Evolutionary conservation across 2,329 filamentous ascomycete species (phyloP), one percentile per base, ranked within the genome.

Genomic region (Aurifilum marmelostoma): DNA sequence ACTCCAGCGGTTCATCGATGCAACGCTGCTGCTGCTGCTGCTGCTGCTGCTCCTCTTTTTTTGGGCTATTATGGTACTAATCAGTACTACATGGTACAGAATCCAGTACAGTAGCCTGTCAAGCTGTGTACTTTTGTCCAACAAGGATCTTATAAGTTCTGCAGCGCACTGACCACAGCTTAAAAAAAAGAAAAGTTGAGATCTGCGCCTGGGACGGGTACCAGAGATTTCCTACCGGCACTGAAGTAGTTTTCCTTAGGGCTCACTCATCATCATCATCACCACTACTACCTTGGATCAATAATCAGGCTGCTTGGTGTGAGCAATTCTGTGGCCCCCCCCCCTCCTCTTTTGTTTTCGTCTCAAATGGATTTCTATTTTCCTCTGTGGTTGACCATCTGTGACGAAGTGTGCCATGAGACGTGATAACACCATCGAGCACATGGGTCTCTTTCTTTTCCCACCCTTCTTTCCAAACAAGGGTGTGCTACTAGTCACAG

Each of bases 101-200:
- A n/a, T n/a, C n/a, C n/a, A n/a, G n/a, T n/a, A n/a, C n/a, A n/a
- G n/a, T 34, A 4, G 34, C 8, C 34, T 8, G 34, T 34, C 34
- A 34, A 34, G 50, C 62, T n/a, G n/a, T 64, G 50, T 32, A 24
- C 29, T 56, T 54, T 47, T 29, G 32, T 41, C 12, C 24, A 6
- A 18, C 60, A 56, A 56, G 67, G 67, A 62, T 68, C n/a, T 21
- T 34, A 29, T 61, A 54, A 52, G 29, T 16, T 9, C 65, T 65
- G 39, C 24, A 43, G 41, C 66, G 67, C 67, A 68, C 67, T 68
- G 67, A 68, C 67, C 67, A 68, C 47, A 66, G 63, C 67, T 68
- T 68, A 66, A 68, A 68, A 50, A 34, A 34, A 34, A 34, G 8
- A 50, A 66, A 68, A 68, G 39, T 29, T 39, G 58, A 52, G 61